Evolutionary conservation across 495 filamentous ascomycete genomes (phyloP), one percentile per base, ranked within the genome.

Genomic region (Xylona heveae): DNA sequence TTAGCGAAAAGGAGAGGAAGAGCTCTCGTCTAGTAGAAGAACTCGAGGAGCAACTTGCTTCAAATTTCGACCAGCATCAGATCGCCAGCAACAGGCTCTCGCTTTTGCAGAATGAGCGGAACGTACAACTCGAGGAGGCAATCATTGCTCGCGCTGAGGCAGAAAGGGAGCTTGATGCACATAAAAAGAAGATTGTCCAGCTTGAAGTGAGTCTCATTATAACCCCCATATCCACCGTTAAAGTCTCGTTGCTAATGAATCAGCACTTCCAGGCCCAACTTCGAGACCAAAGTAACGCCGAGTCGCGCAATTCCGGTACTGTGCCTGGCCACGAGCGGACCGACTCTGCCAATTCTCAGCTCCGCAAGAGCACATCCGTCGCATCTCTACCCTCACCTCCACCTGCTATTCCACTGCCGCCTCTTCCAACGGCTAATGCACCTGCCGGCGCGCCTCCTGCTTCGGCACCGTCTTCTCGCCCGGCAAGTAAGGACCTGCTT

Each of bases 1-100:
- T 74, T 31, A 56, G 46, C 8, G 54, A 60, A 24, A 68, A 74
- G 49, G 74, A 78, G 51, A 52, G 28, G 22, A 90, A 88, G 59
- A 85, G 84, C 50, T 77, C 77, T 10, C 71, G 78, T 27, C 58
- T 99, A 6, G 77, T 95, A 5, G 82, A 94, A 45, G 88, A 95
- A 52, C 71, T 99, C 12, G 88, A 99, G 50, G 83, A 99, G 38
- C 85, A 99, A 44, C 68, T 99, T n/a, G 75, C 78, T 38, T 80
- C 62, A 47, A 93, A 80, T 52, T 97, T 77, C 48, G 88, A 97
- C 36, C 80, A 92, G 45, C 81, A 85, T 41, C 78, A 91, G 48
- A 61, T 58, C 38, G 57, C 68, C n/a, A 65, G 66, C 6, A 85
- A 80, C 50, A 78, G 85, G 42, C 53, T 80, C 8, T 75, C 78